Evolutionary conservation across 441 rosid species (phyloP).

Genomic region (Adansonia gregorii): DNA sequence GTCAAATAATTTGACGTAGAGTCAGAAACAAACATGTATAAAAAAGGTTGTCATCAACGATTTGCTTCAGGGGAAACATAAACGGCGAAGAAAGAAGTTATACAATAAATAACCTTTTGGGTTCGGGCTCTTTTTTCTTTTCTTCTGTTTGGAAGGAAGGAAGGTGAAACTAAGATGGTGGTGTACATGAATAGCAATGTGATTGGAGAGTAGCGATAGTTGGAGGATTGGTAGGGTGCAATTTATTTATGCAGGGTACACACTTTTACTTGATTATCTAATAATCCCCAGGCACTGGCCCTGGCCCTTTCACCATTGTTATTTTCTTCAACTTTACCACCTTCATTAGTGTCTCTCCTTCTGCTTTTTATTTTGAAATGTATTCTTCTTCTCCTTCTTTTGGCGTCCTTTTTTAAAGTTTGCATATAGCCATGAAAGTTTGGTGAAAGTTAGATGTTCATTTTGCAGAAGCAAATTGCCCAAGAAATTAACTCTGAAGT

Average conservation of each 20-base stretch:
- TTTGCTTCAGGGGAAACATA: not conserved
- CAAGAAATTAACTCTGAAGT: constrained; percentile 48
- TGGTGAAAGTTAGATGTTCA: constrained; percentile 19
- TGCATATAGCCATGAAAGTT: not conserved
- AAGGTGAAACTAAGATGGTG: constrained; percentile 30
- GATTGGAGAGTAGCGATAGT: constrained; percentile 58
- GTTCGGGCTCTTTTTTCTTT: not conserved
- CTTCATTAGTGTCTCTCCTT: constrained; percentile 68
- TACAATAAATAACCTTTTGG: not conserved
- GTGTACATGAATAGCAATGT: constrained; percentile 37
- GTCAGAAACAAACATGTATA: not conserved
- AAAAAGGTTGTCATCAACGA: not conserved
- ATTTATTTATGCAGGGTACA: constrained; percentile 62
- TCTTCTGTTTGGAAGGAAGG: constrained; percentile 15
- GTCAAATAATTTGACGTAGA: not conserved
- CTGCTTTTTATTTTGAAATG: constrained; percentile 81
- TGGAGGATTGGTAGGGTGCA: constrained; percentile 72
- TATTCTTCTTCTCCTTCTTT: constrained; percentile 18
- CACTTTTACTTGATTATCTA: constrained; percentile 67
- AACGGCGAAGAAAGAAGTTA: not conserved
- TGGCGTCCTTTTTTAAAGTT: not conserved
- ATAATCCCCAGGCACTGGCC: too few relatives aligned
- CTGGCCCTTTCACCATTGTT: constrained; percentile 65
- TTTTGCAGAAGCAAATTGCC: constrained; percentile 78
- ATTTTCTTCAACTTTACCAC: constrained; percentile 70